phyloP scores from a whole-genome alignment of 306 rosid genomes.

The Malus orientalis region DNA sequence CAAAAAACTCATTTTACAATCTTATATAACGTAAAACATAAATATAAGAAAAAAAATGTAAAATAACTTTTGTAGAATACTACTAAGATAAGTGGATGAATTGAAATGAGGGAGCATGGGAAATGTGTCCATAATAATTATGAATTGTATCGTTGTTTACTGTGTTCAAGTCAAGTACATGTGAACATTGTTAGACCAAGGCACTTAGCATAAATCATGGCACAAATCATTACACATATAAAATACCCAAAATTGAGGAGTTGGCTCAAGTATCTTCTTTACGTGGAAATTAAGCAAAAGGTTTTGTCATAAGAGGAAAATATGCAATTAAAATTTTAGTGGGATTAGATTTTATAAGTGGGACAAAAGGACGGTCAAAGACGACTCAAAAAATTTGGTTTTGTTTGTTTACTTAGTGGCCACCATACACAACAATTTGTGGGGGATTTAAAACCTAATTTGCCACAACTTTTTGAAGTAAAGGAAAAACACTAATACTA shows the following conservation, averaged over 20 bases:
- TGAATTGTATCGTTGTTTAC: too few relatives aligned
- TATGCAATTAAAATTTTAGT: not conserved
- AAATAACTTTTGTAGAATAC: too few relatives aligned
- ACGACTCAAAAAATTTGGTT: not conserved
- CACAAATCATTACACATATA: not conserved
- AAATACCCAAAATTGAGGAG: not conserved
- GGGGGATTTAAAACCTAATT: conserved; percentile 7
- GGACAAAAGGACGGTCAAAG: not conserved
- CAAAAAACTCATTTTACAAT: too few relatives aligned
- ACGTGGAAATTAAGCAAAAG: conserved; percentile 13
- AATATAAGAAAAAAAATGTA: too few relatives aligned
- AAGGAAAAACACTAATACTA: not conserved
- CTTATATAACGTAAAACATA: too few relatives aligned
- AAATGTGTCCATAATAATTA: not conserved
- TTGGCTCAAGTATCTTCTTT: conserved; percentile 21
- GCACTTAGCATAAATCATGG: conserved; percentile 34
- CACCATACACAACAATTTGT: not conserved
- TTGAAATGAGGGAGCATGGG: not conserved
- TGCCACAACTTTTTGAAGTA: not conserved
- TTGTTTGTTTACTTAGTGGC: not conserved
- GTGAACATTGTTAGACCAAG: not conserved
- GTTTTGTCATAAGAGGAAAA: not conserved
- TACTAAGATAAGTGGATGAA: not conserved
- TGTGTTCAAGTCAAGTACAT: not conserved
- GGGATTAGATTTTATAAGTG: not conserved